Base-by-base conservation (phyloP, 2,329 filamentous ascomycete genomes). In the Zasmidium cellare region DNA sequence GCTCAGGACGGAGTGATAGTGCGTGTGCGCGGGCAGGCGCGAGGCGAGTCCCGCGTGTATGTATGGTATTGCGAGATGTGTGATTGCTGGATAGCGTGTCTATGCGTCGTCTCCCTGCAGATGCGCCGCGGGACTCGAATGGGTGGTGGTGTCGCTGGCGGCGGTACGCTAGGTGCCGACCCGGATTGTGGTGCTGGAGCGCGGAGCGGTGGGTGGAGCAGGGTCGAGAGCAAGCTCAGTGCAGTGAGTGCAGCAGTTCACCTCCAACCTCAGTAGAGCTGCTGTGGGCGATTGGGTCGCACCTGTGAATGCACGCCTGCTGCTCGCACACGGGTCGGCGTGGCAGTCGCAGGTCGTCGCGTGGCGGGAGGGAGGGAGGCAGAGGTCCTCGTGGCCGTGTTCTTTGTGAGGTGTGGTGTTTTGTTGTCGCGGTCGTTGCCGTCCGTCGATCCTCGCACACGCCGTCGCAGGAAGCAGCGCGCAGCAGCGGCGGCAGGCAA, bases 151-250 rank as follows among this genome's bases (percentile, higher is more conserved):
- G 35, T 35, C 18, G 31, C 20, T 24, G 38, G 18, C 35, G 35
- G 35, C 22, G 50, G 50, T 45, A 52, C 50, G 38, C 50, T 52
- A 52, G 35, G 22, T 51, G 50, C 50, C 50, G 50, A 52, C 50
- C 50, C 35, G 35, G 20, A 52, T 41, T 41, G 35, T 41, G 25
- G 7, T 6, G 7, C 35, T 41, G 35, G 16, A 41, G 35, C 35
- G 35, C 35, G 35, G 35, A 41, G 35, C 35, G 35, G 35, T 18
- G 35, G 35, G 35, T 9, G 35, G 12, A 9, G 35, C 35, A 41
- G 35, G 35, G n/a, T n/a, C n/a, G 35, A 3, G n/a, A 41, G 35
- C 35, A 9, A 9, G 35, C 35, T 41, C 35, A 41, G n/a, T 14
- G 3, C 11, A 41, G 28, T 14, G 14, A 31, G 28, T 14, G 14